Evolutionary conservation across 257 asterid species (phyloP), one percentile per base, ranked within the genome.

Genomic region (Ocimum tenuiflorum): DNA sequence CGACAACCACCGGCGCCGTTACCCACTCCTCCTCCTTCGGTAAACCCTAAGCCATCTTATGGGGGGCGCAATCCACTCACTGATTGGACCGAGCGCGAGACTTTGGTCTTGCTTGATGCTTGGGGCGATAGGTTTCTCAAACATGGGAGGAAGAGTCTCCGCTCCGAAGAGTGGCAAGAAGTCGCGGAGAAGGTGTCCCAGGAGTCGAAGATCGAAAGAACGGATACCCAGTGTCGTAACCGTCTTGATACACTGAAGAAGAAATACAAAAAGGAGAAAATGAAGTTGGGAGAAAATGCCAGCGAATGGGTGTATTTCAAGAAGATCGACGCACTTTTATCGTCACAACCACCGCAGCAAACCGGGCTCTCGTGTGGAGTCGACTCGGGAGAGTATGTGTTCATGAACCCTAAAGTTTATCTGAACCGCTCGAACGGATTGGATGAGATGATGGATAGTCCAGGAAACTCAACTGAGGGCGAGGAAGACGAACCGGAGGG

Each of bases 111-210:
- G 27, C 88, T 92, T 0, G 88, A 82, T 29, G 87, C 95, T 6
- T 92, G 99, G 99, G 97, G 99, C 0, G 88, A 85, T 17, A 72
- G 95, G 42, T 89, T 83, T 77, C 85, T 92, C 73, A 82, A 82
- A 54, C 96, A 83, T 47, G 97, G 96, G 69, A 79, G 96, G 71
- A 92, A 92, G 72, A 89, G 97, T 63, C 97, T 92, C 42, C 86
- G 96, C 18, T 86, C 88, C 0, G 97, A 89, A 63, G 97, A 92
- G 71, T 92, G 97, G 97, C 96, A 87, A 74, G 97, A 86, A 73
- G 97, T 92, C 19, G 88, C 97, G 0, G 94, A 84, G 31, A 86
- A 77, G 74, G 99, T 92, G 6, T 84, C 89, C 0, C 88, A 70
- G 41, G 86, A 79, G 10, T 89, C 96, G 0, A 86, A 75, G 45